A percentile compares a stretch with the other conserved stretches of the same genome.
Evolutionary conservation across 441 rosid genomes (phyloP).

Genomic region (California macrophylla): DNA sequence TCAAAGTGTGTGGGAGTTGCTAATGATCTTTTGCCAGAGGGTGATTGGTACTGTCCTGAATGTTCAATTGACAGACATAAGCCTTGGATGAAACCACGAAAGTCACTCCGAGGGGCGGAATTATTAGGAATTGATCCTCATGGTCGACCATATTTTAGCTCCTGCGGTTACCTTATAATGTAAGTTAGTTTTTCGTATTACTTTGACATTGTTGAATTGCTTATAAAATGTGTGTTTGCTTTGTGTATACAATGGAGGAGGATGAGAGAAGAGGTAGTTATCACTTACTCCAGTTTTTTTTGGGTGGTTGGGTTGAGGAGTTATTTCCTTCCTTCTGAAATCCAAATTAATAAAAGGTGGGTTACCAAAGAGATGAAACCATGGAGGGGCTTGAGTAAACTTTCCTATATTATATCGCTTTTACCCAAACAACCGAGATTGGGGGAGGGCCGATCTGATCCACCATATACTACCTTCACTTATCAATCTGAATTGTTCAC

Average conservation of each 20-base stretch:
- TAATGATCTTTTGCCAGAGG: slow-evolving; percentile 53
- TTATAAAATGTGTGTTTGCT: not conserved
- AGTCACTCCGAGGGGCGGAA: slow-evolving; percentile 54
- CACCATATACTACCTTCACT: too few relatives aligned
- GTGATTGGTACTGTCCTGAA: slow-evolving; percentile 74
- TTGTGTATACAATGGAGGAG: not conserved
- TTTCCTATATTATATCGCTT: too few relatives aligned
- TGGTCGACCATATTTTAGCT: slow-evolving; percentile 48
- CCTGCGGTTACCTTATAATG: slow-evolving; percentile 62
- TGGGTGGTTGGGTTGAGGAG: too few relatives aligned
- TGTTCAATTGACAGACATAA: slow-evolving; percentile 41
- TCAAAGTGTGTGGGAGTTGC: slow-evolving; percentile 65
- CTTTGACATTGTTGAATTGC: slow-evolving; percentile 14
- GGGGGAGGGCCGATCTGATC: too few relatives aligned
- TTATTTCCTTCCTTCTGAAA: too few relatives aligned
- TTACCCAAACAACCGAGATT: too few relatives aligned
- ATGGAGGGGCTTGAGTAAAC: too few relatives aligned
- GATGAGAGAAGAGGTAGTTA: too few relatives aligned
- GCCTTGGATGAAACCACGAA: slow-evolving; percentile 37
- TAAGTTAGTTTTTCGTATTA: slow-evolving; percentile 36
- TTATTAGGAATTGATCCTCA: slow-evolving; percentile 50
- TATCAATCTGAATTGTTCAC: too few relatives aligned
- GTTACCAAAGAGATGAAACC: too few relatives aligned
- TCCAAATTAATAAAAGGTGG: too few relatives aligned
- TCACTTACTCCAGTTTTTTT: too few relatives aligned